Conservation (phyloP, 176 grass and related monocot species). For the Carex myosuroides region DNA sequence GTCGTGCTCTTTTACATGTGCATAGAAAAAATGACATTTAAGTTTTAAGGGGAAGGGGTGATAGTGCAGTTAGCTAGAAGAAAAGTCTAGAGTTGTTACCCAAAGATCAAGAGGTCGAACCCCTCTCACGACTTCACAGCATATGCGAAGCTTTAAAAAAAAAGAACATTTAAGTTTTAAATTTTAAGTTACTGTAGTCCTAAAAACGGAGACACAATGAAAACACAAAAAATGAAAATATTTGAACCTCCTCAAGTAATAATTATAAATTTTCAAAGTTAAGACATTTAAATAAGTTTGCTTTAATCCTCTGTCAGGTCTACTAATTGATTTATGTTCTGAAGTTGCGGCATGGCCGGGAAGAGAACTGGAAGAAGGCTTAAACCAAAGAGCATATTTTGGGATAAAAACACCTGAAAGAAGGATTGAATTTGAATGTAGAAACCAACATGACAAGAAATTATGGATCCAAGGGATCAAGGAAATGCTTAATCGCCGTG, state of each 20-base stretch:
- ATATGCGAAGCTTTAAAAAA: too few relatives aligned
- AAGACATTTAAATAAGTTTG: neutral
- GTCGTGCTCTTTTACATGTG: too few relatives aligned
- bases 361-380: slow-evolving; percentile 59
- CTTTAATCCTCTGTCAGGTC: slow-evolving; percentile 32
- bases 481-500: slow-evolving; percentile 53
- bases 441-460: slow-evolving; percentile 47
- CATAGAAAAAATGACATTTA: too few relatives aligned
- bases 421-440: slow-evolving; percentile 83
- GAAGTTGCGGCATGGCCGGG: slow-evolving; percentile 73
- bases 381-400: slow-evolving; percentile 61
- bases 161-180: too few relatives aligned
- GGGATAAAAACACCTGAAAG: slow-evolving; percentile 64
- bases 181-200: too few relatives aligned
- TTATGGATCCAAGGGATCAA: slow-evolving; percentile 70
- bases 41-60: too few relatives aligned
- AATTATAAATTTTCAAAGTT: neutral
- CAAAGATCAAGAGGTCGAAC: too few relatives aligned
- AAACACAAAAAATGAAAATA: too few relatives aligned
- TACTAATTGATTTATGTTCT: slow-evolving; percentile 48
- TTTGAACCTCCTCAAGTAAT: neutral
- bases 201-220: too few relatives aligned
- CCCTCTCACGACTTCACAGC: too few relatives aligned
- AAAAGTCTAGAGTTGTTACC: too few relatives aligned
- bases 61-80: too few relatives aligned